Evolutionary conservation across 495 filamentous ascomycete genomes (phyloP).

Genomic region (Paragyromitra xinjiangensis): DNA sequence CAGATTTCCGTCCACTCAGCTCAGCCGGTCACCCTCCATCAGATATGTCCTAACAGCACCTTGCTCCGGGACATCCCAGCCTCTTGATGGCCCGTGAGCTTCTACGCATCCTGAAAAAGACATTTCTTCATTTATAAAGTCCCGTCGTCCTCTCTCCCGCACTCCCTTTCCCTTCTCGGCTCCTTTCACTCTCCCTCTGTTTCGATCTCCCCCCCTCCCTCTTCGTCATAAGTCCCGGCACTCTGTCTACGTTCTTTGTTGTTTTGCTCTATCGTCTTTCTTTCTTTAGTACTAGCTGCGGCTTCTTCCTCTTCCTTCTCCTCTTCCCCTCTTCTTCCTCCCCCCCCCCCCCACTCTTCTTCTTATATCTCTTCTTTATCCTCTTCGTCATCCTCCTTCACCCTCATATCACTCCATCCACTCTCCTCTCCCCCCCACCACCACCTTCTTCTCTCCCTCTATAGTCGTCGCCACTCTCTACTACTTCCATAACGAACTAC

Average conservation of each 20-base stretch:
- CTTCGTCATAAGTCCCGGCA: slow-evolving; percentile 49
- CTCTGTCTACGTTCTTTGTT: slow-evolving; percentile 52
- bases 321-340: background rate
- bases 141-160: slow-evolving; percentile 40
- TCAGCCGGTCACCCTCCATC: slow-evolving; percentile 20
- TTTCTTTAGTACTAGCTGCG: slow-evolving; percentile 51
- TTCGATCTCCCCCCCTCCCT: slow-evolving; percentile 42
- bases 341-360: background rate
- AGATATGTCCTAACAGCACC: slow-evolving; percentile 29
- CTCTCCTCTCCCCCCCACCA: background rate
- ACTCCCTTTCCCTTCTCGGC: slow-evolving; percentile 54
- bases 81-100: slow-evolving; percentile 50
- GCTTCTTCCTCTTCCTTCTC: slow-evolving; percentile 13
- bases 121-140: slow-evolving; percentile 51
- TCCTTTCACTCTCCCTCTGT: slow-evolving; percentile 54
- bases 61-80: slow-evolving; percentile 40
- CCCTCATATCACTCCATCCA: background rate
- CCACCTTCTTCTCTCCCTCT: slow-evolving; percentile 3
- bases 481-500: slow-evolving; percentile 19
- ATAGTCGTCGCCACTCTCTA: slow-evolving; percentile 36
- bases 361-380: slow-evolving; percentile 11
- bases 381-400: slow-evolving; percentile 19
- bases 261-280: slow-evolving; percentile 49
- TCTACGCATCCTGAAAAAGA: slow-evolving; percentile 10
- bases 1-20: slow-evolving; percentile 27